Conservation (phyloP, 2,329 filamentous ascomycete species). For the Phialophora expanda region DNA sequence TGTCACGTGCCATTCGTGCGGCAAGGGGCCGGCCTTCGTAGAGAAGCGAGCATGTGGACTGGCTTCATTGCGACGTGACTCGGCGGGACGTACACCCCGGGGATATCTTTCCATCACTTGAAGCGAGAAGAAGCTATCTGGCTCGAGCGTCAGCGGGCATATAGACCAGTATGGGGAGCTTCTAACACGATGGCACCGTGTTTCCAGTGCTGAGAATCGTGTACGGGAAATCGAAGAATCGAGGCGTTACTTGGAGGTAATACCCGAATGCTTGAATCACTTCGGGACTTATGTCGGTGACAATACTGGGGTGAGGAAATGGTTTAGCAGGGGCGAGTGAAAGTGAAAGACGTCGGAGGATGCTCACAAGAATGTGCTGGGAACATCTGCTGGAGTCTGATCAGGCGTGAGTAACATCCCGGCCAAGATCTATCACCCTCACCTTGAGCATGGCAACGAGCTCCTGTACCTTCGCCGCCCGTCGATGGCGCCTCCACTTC, state of each 20-base stretch:
- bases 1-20: slow-evolving; percentile 3
- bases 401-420: not conserved
- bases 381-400: not conserved
- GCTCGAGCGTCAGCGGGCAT: not conserved
- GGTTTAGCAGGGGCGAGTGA: not conserved
- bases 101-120: not conserved
- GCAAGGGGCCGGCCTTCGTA: not conserved
- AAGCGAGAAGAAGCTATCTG: slow-evolving; percentile 5
- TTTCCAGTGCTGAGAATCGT: slow-evolving; percentile 2
- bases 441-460: not conserved
- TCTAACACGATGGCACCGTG: not conserved
- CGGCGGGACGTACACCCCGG: not conserved
- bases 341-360: not conserved
- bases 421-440: not conserved
- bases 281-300: not conserved
- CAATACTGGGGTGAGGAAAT: not conserved
- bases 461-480: not conserved
- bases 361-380: slow-evolving; percentile 1
- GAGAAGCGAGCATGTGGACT: not conserved
- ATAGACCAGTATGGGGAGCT: not conserved
- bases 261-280: not conserved
- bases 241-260: not conserved
- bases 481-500: not conserved
- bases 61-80: not conserved
- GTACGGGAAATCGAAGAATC: slow-evolving; percentile 2